Evolutionary conservation across 1,284 basidiomycete genomes (phyloP).

Genomic region (Marasmius oreades): DNA sequence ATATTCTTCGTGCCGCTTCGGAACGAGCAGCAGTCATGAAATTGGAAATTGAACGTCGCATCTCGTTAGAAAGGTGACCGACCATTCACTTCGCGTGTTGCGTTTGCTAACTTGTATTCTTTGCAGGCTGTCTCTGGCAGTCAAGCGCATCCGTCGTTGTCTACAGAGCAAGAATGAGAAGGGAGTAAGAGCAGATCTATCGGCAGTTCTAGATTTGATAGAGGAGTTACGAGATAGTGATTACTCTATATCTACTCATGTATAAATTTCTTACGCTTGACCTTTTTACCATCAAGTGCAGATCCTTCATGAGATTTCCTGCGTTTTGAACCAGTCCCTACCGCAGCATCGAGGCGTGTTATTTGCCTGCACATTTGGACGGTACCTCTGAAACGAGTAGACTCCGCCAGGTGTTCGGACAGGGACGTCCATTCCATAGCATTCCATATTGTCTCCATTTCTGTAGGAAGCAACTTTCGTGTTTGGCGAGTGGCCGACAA

Average conservation of each 20-base stretch:
- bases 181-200: conserved; percentile 15
- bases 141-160: neutral
- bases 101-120: neutral
- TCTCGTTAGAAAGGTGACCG: conserved; percentile 46
- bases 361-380: conserved; percentile 14
- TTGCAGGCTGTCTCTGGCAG: conserved; percentile 23
- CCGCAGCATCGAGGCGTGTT: conserved; percentile 17
- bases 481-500: conserved; percentile 67
- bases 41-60: conserved; percentile 43
- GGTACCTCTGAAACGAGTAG: conserved; percentile 33
- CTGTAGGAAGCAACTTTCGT: conserved; percentile 35
- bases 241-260: conserved; percentile 13
- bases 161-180: neutral
- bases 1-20: conserved; percentile 59
- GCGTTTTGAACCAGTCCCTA: conserved; percentile 33
- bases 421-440: conserved; percentile 33
- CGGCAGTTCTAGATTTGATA: conserved; percentile 15
- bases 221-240: conserved; percentile 8
- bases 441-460: conserved; percentile 30
- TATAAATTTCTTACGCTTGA: conserved; percentile 31
- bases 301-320: conserved; percentile 34
- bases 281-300: conserved; percentile 33
- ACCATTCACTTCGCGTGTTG: neutral
- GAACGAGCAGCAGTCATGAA: conserved; percentile 57
- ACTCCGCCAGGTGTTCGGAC: conserved; percentile 27